These are phyloP conservation scores for Populus nigra DNA, from an alignment of 345 rosid genomes.

Conservation along the genomic window DNA sequence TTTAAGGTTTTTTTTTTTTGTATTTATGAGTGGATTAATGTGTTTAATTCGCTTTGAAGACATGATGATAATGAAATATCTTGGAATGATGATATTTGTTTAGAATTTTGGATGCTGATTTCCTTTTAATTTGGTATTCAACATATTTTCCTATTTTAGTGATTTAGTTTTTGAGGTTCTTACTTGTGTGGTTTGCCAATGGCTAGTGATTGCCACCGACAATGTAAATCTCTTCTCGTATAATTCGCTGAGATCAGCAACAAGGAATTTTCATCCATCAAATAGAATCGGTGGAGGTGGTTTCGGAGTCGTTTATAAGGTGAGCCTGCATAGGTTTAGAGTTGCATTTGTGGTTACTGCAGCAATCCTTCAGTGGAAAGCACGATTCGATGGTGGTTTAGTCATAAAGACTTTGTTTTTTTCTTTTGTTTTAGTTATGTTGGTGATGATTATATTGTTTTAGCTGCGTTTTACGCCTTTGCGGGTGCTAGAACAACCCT, in stretches of 20 bases:
- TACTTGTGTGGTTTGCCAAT: conserved; percentile 18
- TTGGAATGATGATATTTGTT: background rate
- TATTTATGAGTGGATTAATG: background rate
- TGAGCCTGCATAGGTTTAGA: conserved; percentile 26
- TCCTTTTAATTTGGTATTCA: background rate
- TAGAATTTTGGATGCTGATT: background rate
- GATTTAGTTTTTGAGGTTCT: conserved; percentile 13
- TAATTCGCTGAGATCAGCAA: conserved; percentile 74
- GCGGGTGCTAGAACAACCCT: background rate
- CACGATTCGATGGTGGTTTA: background rate
- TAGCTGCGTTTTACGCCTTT: background rate
- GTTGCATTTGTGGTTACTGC: background rate
- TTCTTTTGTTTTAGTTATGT: background rate
- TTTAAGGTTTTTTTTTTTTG: background rate
- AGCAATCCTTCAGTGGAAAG: background rate
- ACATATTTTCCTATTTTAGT: background rate
- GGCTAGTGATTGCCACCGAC: conserved; percentile 56
- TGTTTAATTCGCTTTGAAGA: no score
- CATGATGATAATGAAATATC: no score
- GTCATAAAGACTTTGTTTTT: background rate
- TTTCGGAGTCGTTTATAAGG: conserved; percentile 86
- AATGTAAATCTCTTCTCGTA: conserved; percentile 71
- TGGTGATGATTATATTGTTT: background rate
- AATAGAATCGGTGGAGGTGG: conserved; percentile 77
- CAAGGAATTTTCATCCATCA: conserved; percentile 59